Evolutionary conservation across 331 rosid genomes (phyloP), one percentile per base, ranked within the genome.

Genomic region (Erythrophleum ivorense): DNA sequence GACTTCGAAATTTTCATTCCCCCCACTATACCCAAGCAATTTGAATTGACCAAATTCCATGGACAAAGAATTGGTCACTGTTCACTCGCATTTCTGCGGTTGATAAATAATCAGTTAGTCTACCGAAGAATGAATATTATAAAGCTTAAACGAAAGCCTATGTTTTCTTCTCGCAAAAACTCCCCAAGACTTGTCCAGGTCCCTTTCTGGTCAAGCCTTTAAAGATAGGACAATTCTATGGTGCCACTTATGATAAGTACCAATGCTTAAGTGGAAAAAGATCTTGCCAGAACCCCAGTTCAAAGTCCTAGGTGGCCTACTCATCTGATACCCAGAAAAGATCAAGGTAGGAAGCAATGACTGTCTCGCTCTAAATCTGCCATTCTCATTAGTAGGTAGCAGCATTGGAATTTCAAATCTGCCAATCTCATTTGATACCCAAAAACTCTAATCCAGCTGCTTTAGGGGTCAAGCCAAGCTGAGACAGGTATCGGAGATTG

Each of bases 361-460:
- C 21, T n/a, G 16, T 41, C 0, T 24, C 29, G 29, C 29, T 24
- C 29, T 24, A 24, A 24, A 24, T 24, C 29, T 24, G 29, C 29
- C 1, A 24, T 24, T 24, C 29, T 24, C 29, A 24, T 24, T 14
- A 21, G 11, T 12, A 21, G 65, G 58, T 10, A 6, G 63, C 14
- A 41, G 65, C 82, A 67, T 43, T 49, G 16, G 46, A 76, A 33
- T 38, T 57, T 83, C 77, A 58, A n/a, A 55, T 2, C 58, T 74
- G 77, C 48, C 68, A 49, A 34, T 31, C 77, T 88, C 89, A 90
- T 76, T 87, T 60, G 86, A 88, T 77, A 10, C 90, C 91, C 43
- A 96, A 31, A 89, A 96, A 91, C 83, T 96, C 92, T 79, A 93
- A 83, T 71, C 91, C 91, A 52, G 83, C 69, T 29, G 98, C 95